Percentiles rank a stretch among this genome's conserved stretches.
These are phyloP conservation scores for Ogataea populi-albae DNA, from an alignment of 805 yeast genomes.

Conservation along the genomic window DNA sequence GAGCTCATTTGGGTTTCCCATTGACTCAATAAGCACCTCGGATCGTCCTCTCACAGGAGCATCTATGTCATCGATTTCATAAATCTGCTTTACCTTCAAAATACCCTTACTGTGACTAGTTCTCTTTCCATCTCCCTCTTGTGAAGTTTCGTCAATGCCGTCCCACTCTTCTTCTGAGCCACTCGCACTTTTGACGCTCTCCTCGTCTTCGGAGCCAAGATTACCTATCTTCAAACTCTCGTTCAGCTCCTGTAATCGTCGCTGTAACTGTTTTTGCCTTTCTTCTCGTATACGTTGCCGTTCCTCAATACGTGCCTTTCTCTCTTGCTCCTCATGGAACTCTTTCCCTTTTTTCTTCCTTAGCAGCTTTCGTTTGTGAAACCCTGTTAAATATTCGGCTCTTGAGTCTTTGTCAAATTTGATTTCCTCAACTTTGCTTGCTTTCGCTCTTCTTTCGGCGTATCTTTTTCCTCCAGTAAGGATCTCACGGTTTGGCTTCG, in stretches of 20 bases:
- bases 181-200: conserved; percentile 25
- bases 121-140: conserved; percentile 14
- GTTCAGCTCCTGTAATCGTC: conserved; percentile 58
- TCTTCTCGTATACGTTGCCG: conserved; percentile 71
- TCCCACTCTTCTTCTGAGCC: conserved; percentile 36
- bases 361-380: conserved; percentile 88
- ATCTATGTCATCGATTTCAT: conserved; percentile 34
- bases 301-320: conserved; percentile 70
- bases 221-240: conserved; percentile 36
- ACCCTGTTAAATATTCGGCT: conserved; percentile 85
- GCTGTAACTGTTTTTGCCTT: conserved; percentile 60
- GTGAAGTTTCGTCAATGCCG: conserved; percentile 35
- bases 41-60: conserved; percentile 45
- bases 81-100: conserved; percentile 43
- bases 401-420: conserved; percentile 79
- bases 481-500: conserved; percentile 68
- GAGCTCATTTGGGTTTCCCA: conserved; percentile 44
- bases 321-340: conserved; percentile 71
- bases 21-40: conserved; percentile 54
- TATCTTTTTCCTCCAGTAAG: conserved; percentile 85
- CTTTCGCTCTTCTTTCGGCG: conserved; percentile 61
- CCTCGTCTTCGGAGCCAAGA: conserved; percentile 19
- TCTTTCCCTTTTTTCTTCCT: conserved; percentile 85
- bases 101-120: conserved; percentile 36
- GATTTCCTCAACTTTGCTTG: conserved; percentile 77